Percentiles rank a stretch among this genome's conserved stretches.
phyloP scores from a whole-genome alignment of 2,329 filamentous ascomycete species.

The Trichoderma sp. region DNA sequence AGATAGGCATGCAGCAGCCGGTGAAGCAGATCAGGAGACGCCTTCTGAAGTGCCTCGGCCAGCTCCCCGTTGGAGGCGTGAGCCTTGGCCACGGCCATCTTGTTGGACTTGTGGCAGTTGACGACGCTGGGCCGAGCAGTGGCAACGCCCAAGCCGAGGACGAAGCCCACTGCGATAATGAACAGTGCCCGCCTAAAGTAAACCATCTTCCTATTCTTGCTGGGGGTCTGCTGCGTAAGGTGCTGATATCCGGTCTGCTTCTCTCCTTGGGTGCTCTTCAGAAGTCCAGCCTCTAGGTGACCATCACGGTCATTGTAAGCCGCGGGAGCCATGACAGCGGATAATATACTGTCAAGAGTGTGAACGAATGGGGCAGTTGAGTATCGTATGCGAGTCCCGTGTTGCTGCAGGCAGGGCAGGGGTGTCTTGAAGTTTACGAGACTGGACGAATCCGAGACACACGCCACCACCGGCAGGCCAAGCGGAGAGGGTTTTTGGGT shows the following conservation, averaged over 20 bases:
- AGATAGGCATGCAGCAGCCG: conserved; percentile 63
- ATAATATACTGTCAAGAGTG: background rate
- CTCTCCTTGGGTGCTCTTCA: conserved; percentile 27
- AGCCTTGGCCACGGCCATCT: conserved; percentile 16
- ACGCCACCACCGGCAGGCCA: conserved; percentile 9
- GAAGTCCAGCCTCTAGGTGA: conserved; percentile 27
- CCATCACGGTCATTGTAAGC: conserved; percentile 14
- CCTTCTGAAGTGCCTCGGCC: conserved; percentile 41
- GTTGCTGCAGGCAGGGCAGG: conserved; percentile 13
- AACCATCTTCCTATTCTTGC: conserved; percentile 23
- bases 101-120: conserved; percentile 15
- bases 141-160: conserved; percentile 29
- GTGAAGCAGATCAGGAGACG: conserved; percentile 62
- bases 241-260: conserved; percentile 22
- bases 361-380: background rate
- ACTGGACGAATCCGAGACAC: conserved; percentile 13
- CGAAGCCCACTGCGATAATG: conserved; percentile 27
- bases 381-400: conserved; percentile 2
- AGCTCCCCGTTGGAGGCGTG: conserved; percentile 29
- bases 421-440: conserved; percentile 18
- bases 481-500: conserved; percentile 11
- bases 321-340: conserved; percentile 23
- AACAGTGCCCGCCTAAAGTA: conserved; percentile 22
- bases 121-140: conserved; percentile 14
- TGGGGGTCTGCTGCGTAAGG: background rate